Base-by-base conservation (phyloP, 495 filamentous ascomycete genomes). In the Pyronema omphalodes region DNA sequence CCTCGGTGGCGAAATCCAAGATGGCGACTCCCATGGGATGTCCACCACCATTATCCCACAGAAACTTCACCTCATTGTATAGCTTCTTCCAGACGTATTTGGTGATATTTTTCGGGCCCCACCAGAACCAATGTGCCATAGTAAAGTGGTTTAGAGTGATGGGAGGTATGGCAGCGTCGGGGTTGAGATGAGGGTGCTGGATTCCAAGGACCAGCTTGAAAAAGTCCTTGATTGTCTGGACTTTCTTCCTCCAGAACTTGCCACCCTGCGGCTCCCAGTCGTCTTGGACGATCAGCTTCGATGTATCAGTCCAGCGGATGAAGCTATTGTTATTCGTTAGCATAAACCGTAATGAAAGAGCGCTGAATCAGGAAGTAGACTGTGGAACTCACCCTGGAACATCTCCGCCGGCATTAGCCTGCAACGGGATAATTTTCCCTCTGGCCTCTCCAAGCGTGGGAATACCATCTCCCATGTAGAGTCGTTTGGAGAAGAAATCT, bases 361-460 rank as follows among this genome's bases (percentile, higher is more conserved):
- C 11, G 7, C 15, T 12, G 39, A 17, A 6, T 7, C 1, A 41
- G 12, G n/a, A n/a, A n/a, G n/a, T n/a, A n/a, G n/a, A n/a, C n/a
- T n/a, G n/a, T n/a, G n/a, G n/a, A 9, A 34, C 9, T 35, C 18
- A 36, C 7, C 29, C 23, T 29, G 23, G 23, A 29, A 45, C 52
- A 6, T 57, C 57, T 7, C 55, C 34, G 0, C 52, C 19, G 11
- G 54, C 50, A 41, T 67, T 67, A 44, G 68, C 61, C 52, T 66
- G 63, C 6, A 69, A 47, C 5, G 68, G 47, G 29, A 68, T 46
- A 0, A 68, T 41, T 35, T 62, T 66, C 19, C 54, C 49, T 8
- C 67, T 55, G 0, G 61, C 53, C 1, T 57, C 57, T 0, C 67
- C 65, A 6, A 69, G 47, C 0, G 54, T 62, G 5, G 65, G 67